These are phyloP conservation scores for Leishmania amazonensis DNA, from an alignment of 208 protist species.

Conservation along the genomic window DNA sequence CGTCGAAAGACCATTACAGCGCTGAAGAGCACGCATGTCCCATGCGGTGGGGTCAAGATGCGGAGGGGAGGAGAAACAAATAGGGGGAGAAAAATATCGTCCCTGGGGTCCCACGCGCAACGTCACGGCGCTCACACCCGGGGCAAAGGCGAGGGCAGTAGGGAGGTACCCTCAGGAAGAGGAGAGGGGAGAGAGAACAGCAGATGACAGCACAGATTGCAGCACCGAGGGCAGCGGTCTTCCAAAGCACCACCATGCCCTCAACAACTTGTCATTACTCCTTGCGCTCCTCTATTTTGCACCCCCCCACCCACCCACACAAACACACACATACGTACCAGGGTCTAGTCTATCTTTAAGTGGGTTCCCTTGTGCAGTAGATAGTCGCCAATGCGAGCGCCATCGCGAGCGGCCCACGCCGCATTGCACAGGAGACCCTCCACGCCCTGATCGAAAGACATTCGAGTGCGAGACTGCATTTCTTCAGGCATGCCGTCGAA, in stretches of 20 bases:
- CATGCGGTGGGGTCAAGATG: not conserved
- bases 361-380: slow-evolving; percentile 6
- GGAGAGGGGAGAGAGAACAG: too few species aligned
- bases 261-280: not conserved
- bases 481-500: slow-evolving; percentile 14
- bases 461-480: slow-evolving; percentile 20
- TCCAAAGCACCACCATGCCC: not conserved
- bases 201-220: not conserved
- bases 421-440: slow-evolving; percentile 53
- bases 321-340: not conserved
- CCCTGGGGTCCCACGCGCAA: not conserved
- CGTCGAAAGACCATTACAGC: not conserved
- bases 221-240: not conserved
- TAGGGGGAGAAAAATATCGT: not conserved
- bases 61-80: slow-evolving; percentile 6
- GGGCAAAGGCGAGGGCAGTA: not conserved
- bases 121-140: not conserved
- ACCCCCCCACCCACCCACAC: not conserved
- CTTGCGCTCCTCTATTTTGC: not conserved
- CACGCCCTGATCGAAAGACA: slow-evolving; percentile 37
- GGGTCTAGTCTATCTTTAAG: not conserved
- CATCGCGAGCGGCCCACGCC: slow-evolving; percentile 43
- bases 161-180: not conserved
- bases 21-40: not conserved
- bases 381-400: slow-evolving; percentile 6